Base-by-base conservation (phyloP, 1,139 yeast species). In the Hyphopichia buzzinii region DNA sequence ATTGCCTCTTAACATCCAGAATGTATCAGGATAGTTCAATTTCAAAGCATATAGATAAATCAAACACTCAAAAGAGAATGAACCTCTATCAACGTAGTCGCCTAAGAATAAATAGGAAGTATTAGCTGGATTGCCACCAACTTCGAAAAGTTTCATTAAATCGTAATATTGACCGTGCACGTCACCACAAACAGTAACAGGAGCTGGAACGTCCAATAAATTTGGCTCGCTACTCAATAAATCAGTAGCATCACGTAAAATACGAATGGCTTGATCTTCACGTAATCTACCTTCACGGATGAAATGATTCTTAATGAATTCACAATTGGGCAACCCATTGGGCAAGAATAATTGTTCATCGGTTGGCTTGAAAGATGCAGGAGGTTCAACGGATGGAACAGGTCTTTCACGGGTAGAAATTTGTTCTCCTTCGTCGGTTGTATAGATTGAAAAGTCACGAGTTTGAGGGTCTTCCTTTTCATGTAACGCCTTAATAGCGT, bases 171-270 rank as follows among this genome's bases (percentile, higher is more conserved):
- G 98, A 7, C 98, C 98, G 59, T 92, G 98, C 21, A 92, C 76
- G 59, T 92, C 98, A 37, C 98, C 97, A 65, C 97, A 90, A 2
- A 92, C 89, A 1, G 97, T 90, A 4, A 92, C 88, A 1, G 98
- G 98, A 0, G 97, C 95, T 2, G 90, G 90, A 2, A 92, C 85
- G 22, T 74, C 74, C 39, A 92, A 65, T 50, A 92, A 59, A 48
- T 86, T 92, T 3, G 96, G 95, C 54, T 92, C 97, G 32, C 64
- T 57, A 24, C 74, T 59, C 43, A 92, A 68, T n/a, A 81, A 59
- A 30, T 70, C 71, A 0, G 90, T 81, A n/a, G 95, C 95, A 56
- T 71, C 72, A 24, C 66, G 57, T 38, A 92, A 58, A 38, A 92
- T 89, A 37, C 70, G 69, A 31, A 82, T 54, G 1, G 89, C 90